phyloP scores from a whole-genome alignment of 768 basidiomycete species.

The Lentinula aciculospora region DNA sequence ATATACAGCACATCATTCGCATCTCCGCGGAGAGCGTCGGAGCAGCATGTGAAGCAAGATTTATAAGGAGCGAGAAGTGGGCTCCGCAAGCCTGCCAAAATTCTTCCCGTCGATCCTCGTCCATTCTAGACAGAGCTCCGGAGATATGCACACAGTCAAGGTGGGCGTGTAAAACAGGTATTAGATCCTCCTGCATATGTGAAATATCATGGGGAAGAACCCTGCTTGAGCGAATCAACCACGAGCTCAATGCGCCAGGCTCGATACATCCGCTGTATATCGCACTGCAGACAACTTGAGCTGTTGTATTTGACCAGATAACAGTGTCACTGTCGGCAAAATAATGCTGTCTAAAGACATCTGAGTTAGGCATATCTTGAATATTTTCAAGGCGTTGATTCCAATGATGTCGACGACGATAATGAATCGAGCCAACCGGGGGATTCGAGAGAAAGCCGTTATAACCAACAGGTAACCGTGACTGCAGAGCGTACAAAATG shows the following conservation, averaged over 20 bases:
- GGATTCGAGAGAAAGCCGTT: constrained; percentile 20
- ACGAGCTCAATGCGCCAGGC: constrained; percentile 23
- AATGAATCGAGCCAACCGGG: background rate
- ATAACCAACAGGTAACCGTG: constrained; percentile 31
- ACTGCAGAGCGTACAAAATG: constrained; percentile 35
- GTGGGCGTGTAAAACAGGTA: constrained; percentile 38
- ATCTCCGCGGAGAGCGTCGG: constrained; percentile 8
- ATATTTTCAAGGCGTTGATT: background rate
- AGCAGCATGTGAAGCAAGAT: constrained; percentile 9
- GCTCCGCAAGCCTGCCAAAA: constrained; percentile 25
- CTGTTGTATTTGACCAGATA: constrained; percentile 37
- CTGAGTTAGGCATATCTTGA: constrained; percentile 4
- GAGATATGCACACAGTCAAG: constrained; percentile 31
- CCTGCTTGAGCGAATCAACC: constrained; percentile 32
- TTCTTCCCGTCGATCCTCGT: constrained; percentile 11
- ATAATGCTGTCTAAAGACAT: constrained; percentile 26
- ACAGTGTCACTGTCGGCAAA: constrained; percentile 25
- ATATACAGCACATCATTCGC: constrained; percentile 17
- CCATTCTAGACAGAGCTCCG: background rate
- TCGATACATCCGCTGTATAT: constrained; percentile 33
- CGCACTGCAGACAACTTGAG: constrained; percentile 35
- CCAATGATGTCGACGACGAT: background rate
- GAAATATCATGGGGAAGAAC: background rate
- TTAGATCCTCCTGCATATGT: constrained; percentile 16
- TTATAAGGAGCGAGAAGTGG: constrained; percentile 16